phyloP scores from a whole-genome alignment of 78 protist genomes.

The Pigoraptor vietnamica region DNA sequence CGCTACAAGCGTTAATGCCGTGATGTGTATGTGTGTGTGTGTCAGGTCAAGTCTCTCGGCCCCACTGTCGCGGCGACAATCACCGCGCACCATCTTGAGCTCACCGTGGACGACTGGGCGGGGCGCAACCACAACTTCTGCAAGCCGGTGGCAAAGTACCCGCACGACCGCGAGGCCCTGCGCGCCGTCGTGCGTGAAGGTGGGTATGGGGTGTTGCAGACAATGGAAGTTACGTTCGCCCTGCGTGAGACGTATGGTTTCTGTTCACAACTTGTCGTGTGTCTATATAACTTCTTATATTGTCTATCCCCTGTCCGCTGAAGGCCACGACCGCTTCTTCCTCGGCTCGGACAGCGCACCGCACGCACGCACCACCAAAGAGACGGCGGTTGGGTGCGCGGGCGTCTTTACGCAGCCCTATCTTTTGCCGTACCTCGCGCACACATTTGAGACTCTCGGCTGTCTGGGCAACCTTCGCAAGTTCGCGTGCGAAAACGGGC shows the following conservation, averaged over 20 bases:
- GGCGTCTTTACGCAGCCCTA: slow-evolving; percentile 24
- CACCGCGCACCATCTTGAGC: slow-evolving; percentile 37
- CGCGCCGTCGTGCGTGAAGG: neutral
- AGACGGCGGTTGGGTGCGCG: slow-evolving; percentile 9
- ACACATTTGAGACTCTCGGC: neutral
- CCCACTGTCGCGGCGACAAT: slow-evolving; percentile 28
- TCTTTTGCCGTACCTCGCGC: slow-evolving; percentile 14
- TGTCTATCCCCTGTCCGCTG: too few relatives aligned
- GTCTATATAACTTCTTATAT: too few relatives aligned
- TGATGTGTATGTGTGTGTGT: too few relatives aligned
- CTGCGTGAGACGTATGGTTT: too few relatives aligned
- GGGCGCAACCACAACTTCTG: slow-evolving; percentile 25
- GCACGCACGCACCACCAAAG: slow-evolving; percentile 13
- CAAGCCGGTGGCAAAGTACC: slow-evolving; percentile 41
- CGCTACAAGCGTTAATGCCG: neutral
- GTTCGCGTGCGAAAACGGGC: neutral
- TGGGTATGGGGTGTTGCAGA: too few relatives aligned
- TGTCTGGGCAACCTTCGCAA: neutral
- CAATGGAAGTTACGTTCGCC: too few relatives aligned
- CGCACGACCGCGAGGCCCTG: slow-evolving; percentile 24
- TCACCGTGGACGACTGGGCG: slow-evolving; percentile 34
- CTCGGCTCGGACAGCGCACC: slow-evolving; percentile 42
- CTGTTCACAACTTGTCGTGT: too few relatives aligned
- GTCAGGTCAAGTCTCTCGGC: slow-evolving; percentile 20
- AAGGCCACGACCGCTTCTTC: slow-evolving; percentile 31